Conservation (phyloP, 1,139 yeast species). For the Arxiozyma slooffiae region DNA sequence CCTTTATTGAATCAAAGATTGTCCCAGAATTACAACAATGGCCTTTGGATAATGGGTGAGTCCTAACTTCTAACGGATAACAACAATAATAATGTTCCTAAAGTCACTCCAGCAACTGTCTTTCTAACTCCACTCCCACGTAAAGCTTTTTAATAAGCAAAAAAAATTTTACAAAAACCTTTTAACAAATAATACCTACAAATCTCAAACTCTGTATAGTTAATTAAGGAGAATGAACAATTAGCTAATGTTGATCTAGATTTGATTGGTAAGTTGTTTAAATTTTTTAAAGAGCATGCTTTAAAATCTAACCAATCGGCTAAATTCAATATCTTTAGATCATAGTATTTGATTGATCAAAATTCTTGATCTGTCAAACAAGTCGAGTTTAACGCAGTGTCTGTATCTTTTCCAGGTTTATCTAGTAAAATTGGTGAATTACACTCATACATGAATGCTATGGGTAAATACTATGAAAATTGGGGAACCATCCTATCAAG, state of each 20-base stretch:
- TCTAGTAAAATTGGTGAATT: constrained; percentile 70
- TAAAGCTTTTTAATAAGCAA: constrained; percentile 54
- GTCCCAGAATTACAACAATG: constrained; percentile 56
- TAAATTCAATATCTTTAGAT: constrained; percentile 76
- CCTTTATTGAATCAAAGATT: constrained; percentile 15
- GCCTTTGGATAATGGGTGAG: constrained; percentile 68
- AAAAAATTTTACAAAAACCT: constrained; percentile 49
- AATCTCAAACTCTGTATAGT: constrained; percentile 46
- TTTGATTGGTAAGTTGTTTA: constrained; percentile 73
- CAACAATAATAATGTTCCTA: constrained; percentile 42
- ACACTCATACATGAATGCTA: constrained; percentile 54
- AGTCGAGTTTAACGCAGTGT: constrained; percentile 90
- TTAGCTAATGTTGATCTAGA: constrained; percentile 54
- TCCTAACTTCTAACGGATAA: constrained; percentile 38
- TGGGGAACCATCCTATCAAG: constrained; percentile 22
- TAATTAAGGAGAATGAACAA: constrained; percentile 44
- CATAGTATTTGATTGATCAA: constrained; percentile 75
- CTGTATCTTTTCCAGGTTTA: constrained; percentile 90
- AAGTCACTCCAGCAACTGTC: constrained; percentile 76
- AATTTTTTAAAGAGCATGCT: constrained; percentile 43
- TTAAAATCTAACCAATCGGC: constrained; percentile 53
- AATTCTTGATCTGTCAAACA: constrained; percentile 56
- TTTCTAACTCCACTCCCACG: constrained; percentile 85
- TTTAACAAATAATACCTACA: constrained; percentile 69
- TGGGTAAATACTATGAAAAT: constrained; percentile 43